A percentile compares a stretch with the other conserved stretches of the same genome.
Evolutionary conservation across 371 early-diverging fungal species (phyloP).

Genomic region (Mucor irregularis): DNA sequence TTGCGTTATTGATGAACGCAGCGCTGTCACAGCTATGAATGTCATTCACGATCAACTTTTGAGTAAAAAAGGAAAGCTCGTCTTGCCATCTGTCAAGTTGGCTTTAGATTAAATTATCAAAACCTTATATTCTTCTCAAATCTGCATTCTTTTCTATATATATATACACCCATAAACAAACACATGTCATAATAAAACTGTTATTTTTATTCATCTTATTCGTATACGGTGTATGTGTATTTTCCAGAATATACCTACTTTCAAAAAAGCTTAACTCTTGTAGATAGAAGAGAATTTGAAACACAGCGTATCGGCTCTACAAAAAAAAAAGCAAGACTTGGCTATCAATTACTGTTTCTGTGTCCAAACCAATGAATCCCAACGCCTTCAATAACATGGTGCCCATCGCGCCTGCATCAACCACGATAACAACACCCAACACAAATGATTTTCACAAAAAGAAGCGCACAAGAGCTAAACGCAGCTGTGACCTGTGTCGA

Average conservation of each 20-base stretch:
- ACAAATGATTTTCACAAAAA: not conserved
- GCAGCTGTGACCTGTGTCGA: constrained; percentile 29
- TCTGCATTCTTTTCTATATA: not conserved
- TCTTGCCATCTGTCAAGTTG: constrained; percentile 26
- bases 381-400: constrained; percentile 9
- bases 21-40: constrained; percentile 75
- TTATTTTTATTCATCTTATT: too few species aligned
- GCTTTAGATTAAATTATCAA: constrained; percentile 20
- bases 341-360: too few species aligned
- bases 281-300: too few species aligned
- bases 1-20: constrained; percentile 87
- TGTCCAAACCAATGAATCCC: not conserved
- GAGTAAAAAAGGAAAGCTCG: constrained; percentile 27
- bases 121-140: too few species aligned
- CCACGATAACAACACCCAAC: not conserved
- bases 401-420: constrained; percentile 21
- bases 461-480: constrained; percentile 25
- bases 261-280: too few species aligned
- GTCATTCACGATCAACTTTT: constrained; percentile 82
- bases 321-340: not conserved
- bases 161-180: not conserved
- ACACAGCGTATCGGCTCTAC: too few species aligned
- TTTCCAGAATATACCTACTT: too few species aligned
- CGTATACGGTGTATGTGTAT: too few species aligned
- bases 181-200: too few species aligned